Evolutionary conservation across 306 rosid genomes (phyloP).

Genomic region (Psophocarpus tetragonolobus): DNA sequence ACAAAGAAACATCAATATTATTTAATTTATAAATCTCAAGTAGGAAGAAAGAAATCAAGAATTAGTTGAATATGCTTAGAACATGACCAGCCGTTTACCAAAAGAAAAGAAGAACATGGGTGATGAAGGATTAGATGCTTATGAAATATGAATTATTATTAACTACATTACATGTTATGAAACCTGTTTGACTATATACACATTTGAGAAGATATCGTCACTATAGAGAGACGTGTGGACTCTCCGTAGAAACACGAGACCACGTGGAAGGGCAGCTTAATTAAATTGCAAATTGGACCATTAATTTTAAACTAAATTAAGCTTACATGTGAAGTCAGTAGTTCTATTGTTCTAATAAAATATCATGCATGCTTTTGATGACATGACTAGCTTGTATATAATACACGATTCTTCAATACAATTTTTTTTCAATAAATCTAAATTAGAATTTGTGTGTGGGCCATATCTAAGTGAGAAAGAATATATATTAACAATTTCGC

Average conservation of each 20-base stretch:
- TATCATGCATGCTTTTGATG: conserved; percentile 34
- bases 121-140: conserved; percentile 46
- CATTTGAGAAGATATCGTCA: conserved; percentile 12
- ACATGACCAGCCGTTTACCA: conserved; percentile 61
- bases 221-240: conserved; percentile 33
- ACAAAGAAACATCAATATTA: background rate
- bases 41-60: conserved; percentile 8
- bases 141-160: conserved; percentile 34
- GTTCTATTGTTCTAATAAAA: conserved; percentile 31
- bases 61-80: conserved; percentile 43
- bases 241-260: conserved; percentile 60
- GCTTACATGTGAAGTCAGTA: conserved; percentile 55
- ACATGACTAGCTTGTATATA: conserved; percentile 30
- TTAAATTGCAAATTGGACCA: conserved; percentile 34
- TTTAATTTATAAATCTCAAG: too few species aligned
- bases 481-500: background rate
- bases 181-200: conserved; percentile 39
- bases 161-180: conserved; percentile 13
- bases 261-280: conserved; percentile 60
- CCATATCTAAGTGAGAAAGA: background rate
- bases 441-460: background rate
- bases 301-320: conserved; percentile 29
- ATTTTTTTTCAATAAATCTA: background rate
- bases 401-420: conserved; percentile 11
- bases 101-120: conserved; percentile 61